A percentile compares a stretch with the other conserved stretches of the same genome.
phyloP scores from a whole-genome alignment of 768 basidiomycete species.

The Sporobolomyces roseus region DNA sequence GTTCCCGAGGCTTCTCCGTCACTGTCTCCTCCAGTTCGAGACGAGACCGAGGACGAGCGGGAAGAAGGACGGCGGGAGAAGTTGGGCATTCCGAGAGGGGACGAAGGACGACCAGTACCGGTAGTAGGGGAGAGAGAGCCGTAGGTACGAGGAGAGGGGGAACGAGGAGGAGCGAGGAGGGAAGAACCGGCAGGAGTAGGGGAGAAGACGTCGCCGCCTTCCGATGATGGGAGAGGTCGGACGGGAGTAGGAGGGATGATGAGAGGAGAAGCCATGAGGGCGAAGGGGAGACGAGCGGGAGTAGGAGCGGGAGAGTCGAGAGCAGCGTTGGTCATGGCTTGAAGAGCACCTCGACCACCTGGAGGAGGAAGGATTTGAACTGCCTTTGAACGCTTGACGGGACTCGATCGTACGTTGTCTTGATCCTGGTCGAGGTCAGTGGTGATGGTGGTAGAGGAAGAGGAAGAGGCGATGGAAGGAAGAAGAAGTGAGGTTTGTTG shows the following conservation, averaged over 20 bases:
- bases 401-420: constrained; percentile 17
- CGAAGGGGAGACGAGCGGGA: constrained; percentile 1
- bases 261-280: constrained; percentile 36
- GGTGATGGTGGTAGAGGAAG: background rate
- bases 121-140: constrained; percentile 23
- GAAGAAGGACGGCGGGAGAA: constrained; percentile 28
- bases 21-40: constrained; percentile 12
- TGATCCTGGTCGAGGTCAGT: background rate
- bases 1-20: constrained; percentile 29
- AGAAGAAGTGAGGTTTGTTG: constrained; percentile 2
- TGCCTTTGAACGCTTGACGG: constrained; percentile 41
- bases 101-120: constrained; percentile 14
- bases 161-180: constrained; percentile 19
- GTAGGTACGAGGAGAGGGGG: constrained; percentile 3
- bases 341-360: constrained; percentile 22
- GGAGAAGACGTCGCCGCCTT: constrained; percentile 35
- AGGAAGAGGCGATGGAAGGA: background rate
- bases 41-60: constrained; percentile 36
- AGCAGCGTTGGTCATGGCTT: constrained; percentile 34
- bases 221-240: constrained; percentile 5
- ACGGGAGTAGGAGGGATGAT: constrained; percentile 39
- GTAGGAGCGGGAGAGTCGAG: constrained; percentile 26
- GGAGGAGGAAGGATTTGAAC: constrained; percentile 42
- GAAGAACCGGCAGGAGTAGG: constrained; percentile 26
- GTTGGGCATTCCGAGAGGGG: constrained; percentile 27